Evolutionary conservation across 805 yeast species (phyloP).

Genomic region (Tetrapisispora iriomotensis): DNA sequence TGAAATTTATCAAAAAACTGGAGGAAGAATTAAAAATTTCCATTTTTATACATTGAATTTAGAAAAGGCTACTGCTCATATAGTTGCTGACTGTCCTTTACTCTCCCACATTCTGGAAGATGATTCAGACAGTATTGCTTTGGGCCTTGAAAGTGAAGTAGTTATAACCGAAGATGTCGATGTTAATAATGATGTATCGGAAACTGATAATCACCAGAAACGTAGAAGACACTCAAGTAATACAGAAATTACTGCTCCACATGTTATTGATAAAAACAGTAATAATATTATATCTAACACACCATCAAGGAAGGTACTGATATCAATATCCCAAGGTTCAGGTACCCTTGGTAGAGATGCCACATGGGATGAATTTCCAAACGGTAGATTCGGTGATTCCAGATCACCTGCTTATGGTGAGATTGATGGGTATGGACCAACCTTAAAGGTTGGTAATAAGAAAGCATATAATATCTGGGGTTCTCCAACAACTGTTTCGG

Average conservation of each 20-base stretch:
- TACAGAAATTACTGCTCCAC: not conserved
- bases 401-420: conserved; percentile 97
- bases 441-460: conserved; percentile 61
- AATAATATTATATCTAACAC: not conserved
- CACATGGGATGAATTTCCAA: conserved; percentile 95
- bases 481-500: conserved; percentile 47
- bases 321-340: conserved; percentile 75
- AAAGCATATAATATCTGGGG: conserved; percentile 77
- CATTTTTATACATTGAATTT: conserved; percentile 90
- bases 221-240: conserved; percentile 27
- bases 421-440: conserved; percentile 94
- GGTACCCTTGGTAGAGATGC: conserved; percentile 83
- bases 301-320: conserved; percentile 45
- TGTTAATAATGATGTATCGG: not conserved
- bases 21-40: conserved; percentile 61
- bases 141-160: conserved; percentile 27
- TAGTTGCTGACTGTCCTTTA: conserved; percentile 53
- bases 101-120: conserved; percentile 40
- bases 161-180: conserved; percentile 19
- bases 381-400: conserved; percentile 92
- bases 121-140: conserved; percentile 19
- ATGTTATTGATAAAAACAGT: conserved; percentile 1
- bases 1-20: conserved; percentile 42
- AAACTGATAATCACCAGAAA: conserved; percentile 12
- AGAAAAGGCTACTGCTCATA: conserved; percentile 84